Base-by-base conservation (phyloP, 2,329 filamentous ascomycete genomes). In the Fusarium domesticum region DNA sequence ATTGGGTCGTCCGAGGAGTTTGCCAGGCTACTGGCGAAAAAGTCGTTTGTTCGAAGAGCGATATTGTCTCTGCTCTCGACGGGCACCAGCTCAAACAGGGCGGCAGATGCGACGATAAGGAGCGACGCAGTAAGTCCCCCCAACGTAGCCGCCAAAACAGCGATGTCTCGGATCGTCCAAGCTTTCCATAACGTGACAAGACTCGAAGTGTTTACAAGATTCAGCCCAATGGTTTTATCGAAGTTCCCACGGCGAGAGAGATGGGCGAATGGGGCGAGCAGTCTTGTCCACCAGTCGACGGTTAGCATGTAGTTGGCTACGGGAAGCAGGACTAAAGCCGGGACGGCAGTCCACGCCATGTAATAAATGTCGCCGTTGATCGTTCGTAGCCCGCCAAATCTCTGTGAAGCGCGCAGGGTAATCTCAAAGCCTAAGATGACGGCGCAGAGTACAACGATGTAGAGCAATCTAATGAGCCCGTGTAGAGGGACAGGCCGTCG, bases 401-500 rank as follows among this genome's bases (percentile, higher is more conserved):
- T 42, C 3, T 57, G 41, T 1, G 69, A 70, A 0, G 54, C 35
- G 3, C 64, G 59, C 4, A 70, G 42, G 2, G 64, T 58, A 2
- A 66, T 47, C 35, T 71, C 68, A 4, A 71, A 57, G 0, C 54
- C 60, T 14, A 65, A 58, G 8, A 70, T 64, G 2, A 70, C 47
- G 10, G 50, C 60, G 1, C 57, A 49, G 5, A 68, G 40, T 2
- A 62, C 11, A 4, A 64, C 23, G 1, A 62, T 43, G 3, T 63
- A 59, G 6, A 58, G 28, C 2, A 65, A 15, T 10, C 67, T 57
- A 3, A 62, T 51, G 4, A 57, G 31, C 0, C 62, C 63, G 15
- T 64, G 61, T 14, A 70, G 50, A 2, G 59, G 39, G 5, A 57
- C 20, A 0, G 67, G 66, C n/a, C 64, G 62, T 4, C 56, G 48